These are phyloP conservation scores for Epichloe bromicola DNA, from an alignment of 2,329 filamentous ascomycete genomes.

Conservation along the genomic window DNA sequence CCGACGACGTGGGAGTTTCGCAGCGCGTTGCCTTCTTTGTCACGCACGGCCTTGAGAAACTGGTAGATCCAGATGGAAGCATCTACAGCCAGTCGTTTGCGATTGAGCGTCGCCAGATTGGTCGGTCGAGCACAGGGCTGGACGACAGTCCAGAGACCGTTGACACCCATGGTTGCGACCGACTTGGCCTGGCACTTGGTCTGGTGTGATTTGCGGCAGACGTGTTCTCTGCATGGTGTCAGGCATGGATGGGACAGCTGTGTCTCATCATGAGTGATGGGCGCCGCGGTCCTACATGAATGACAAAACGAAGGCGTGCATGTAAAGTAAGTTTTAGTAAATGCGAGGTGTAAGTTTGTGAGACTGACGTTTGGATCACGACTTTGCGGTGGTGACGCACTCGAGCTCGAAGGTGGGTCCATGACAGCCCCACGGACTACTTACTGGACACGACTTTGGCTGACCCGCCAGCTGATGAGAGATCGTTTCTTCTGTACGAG, in stretches of 20 bases:
- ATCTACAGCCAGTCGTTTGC: constrained; percentile 90
- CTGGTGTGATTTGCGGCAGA: background rate
- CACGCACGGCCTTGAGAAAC: constrained; percentile 94
- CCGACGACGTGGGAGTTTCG: constrained; percentile 93
- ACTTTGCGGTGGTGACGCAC: background rate
- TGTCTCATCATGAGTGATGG: background rate
- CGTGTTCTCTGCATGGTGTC: background rate
- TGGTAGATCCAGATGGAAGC: constrained; percentile 99
- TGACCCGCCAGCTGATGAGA: too few relatives aligned
- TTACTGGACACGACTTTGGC: too few relatives aligned
- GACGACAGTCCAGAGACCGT: constrained; percentile 91
- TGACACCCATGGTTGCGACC: constrained; percentile 71
- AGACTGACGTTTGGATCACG: background rate
- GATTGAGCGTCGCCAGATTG: constrained; percentile 91
- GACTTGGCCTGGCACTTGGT: background rate
- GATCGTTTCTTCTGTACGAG: too few relatives aligned
- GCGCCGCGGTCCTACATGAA: background rate
- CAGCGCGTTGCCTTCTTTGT: constrained; percentile 94
- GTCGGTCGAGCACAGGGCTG: constrained; percentile 92
- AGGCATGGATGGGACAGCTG: background rate
- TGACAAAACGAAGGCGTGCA: background rate
- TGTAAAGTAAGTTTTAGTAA: too few relatives aligned
- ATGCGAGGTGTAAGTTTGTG: background rate
- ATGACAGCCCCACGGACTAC: too few relatives aligned
- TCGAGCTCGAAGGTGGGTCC: background rate